A percentile compares a stretch with the other conserved stretches of the same genome.
Conservation (phyloP, 306 rosid species). For the Cucurbita moschata region DNA sequence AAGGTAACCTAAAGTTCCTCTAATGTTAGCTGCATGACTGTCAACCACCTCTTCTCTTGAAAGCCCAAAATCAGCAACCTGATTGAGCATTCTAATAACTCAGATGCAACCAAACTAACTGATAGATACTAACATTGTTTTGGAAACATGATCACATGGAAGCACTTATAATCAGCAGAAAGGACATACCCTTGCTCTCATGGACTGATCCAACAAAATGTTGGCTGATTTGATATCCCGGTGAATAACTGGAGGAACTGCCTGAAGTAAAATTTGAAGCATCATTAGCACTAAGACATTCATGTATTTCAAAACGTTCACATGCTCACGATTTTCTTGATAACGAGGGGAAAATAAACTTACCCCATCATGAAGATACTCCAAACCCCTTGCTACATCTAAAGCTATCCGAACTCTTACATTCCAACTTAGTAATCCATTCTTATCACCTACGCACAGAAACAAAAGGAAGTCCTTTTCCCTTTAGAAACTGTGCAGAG, state of each 20-base stretch:
- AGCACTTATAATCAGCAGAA: not conserved
- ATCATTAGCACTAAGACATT: not conserved
- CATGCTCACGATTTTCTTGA: not conserved
- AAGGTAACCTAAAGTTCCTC: conserved; percentile 94
- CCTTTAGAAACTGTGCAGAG: not conserved
- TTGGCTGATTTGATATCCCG: conserved; percentile 88
- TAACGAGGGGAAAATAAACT: conserved; percentile 7
- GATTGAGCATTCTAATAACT: conserved; percentile 7
- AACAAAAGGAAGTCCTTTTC: conserved; percentile 1
- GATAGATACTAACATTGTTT: not conserved
- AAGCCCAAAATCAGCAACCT: conserved; percentile 99
- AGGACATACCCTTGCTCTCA: conserved; percentile 80
- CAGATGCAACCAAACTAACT: not conserved
- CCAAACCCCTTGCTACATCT: conserved; percentile 93
- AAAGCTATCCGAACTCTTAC: conserved; percentile 72
- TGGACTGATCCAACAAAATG: conserved; percentile 73
- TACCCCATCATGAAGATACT: conserved; percentile 99
- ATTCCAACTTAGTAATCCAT: conserved; percentile 58
- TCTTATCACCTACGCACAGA: conserved; percentile 37
- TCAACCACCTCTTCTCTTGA: conserved; percentile 94
- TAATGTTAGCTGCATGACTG: conserved; percentile 54
- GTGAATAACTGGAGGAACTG: conserved; percentile 93
- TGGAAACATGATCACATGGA: not conserved
- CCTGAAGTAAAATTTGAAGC: conserved; percentile 34
- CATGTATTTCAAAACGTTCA: not conserved